These are phyloP conservation scores for Cutaneotrichosporon cutaneum DNA, from an alignment of 1,284 basidiomycete genomes.

Conservation along the genomic window DNA sequence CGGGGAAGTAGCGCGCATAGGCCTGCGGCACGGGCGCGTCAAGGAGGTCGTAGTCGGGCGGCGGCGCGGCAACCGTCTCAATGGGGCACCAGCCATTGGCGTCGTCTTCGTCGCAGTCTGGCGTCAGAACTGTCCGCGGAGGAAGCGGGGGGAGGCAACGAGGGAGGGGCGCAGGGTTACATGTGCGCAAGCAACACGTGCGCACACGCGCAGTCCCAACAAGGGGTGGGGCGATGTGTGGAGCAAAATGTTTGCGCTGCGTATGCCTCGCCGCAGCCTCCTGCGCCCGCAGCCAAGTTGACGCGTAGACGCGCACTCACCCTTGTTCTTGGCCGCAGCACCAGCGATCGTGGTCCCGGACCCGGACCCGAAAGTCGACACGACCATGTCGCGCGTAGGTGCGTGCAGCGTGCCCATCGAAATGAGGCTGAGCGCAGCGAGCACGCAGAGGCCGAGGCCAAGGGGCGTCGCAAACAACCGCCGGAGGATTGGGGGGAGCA, in stretches of 20 bases:
- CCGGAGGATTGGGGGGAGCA: background rate
- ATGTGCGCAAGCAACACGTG: too few species aligned
- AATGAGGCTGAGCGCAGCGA: background rate
- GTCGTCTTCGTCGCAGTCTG: background rate
- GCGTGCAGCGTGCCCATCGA: background rate
- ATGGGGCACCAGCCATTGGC: background rate
- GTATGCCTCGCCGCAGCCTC: too few species aligned
- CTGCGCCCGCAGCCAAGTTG: background rate
- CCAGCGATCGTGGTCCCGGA: background rate
- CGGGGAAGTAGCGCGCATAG: constrained; percentile 25
- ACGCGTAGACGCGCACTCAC: background rate
- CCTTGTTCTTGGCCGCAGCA: background rate
- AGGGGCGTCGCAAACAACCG: constrained; percentile 1
- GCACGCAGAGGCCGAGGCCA: background rate
- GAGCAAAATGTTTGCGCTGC: too few species aligned
- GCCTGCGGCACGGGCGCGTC: constrained; percentile 22
- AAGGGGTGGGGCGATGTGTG: too few species aligned
- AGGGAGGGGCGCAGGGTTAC: too few species aligned
- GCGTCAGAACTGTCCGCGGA: too few species aligned
- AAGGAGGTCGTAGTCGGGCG: background rate
- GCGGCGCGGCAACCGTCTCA: background rate
- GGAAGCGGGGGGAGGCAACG: too few species aligned
- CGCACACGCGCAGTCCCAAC: too few species aligned
- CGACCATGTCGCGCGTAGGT: background rate
- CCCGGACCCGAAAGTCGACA: background rate